phyloP scores from a whole-genome alignment of 2,329 filamentous ascomycete species.

The Onygena corvina region DNA sequence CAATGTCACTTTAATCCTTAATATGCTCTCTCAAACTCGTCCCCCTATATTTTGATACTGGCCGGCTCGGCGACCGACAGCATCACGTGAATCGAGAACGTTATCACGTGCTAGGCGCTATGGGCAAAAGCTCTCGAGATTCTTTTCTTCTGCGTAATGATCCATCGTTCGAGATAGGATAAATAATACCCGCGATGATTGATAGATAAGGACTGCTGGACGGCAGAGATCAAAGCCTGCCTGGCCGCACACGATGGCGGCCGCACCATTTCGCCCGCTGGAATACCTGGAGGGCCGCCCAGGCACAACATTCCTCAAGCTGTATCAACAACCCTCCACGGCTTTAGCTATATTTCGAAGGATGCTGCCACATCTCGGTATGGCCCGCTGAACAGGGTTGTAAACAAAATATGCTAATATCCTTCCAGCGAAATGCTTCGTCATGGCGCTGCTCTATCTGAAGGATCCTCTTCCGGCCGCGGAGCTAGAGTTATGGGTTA shows the following conservation, averaged over 20 bases:
- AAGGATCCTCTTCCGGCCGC: constrained; percentile 64
- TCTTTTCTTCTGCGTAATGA: not conserved
- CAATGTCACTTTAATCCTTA: too few relatives aligned
- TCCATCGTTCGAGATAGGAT: not conserved
- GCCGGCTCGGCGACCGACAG: too few relatives aligned
- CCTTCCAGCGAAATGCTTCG: constrained; percentile 70
- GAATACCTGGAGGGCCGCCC: constrained; percentile 90
- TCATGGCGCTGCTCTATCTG: constrained; percentile 91
- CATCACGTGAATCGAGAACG: too few relatives aligned
- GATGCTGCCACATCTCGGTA: constrained; percentile 87
- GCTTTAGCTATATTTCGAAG: constrained; percentile 91
- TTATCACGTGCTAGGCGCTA: too few relatives aligned
- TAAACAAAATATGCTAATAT: constrained; percentile 13
- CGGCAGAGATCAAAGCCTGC: constrained; percentile 10
- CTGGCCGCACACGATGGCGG: constrained; percentile 36
- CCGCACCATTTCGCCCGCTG: constrained; percentile 51
- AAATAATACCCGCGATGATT: constrained; percentile 12
- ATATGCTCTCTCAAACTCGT: too few relatives aligned
- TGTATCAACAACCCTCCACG: constrained; percentile 93
- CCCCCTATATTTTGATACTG: too few relatives aligned
- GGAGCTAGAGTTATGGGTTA: constrained; percentile 78
- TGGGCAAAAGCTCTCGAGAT: not conserved
- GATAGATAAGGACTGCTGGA: constrained; percentile 11
- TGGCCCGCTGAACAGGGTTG: not conserved
- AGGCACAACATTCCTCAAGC: constrained; percentile 74